Percentiles rank a stretch among this genome's conserved stretches.
Conservation (phyloP, 805 yeast genomes). For the Starmera amethionina region DNA sequence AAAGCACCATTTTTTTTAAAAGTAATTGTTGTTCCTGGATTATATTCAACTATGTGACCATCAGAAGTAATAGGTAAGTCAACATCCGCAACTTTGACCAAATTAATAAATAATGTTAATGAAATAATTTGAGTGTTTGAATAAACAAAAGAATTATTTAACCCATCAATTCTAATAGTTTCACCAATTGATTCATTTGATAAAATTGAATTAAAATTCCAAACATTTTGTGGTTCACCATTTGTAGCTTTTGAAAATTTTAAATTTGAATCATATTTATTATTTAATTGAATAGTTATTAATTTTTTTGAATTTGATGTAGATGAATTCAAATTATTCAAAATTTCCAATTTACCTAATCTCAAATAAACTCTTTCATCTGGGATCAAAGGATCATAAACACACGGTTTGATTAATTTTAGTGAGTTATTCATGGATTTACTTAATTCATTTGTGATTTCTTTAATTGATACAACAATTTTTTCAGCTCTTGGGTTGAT, state of each 20-base stretch:
- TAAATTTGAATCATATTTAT: conserved; percentile 39
- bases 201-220: conserved; percentile 69
- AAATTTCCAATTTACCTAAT: conserved; percentile 38
- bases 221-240: conserved; percentile 36
- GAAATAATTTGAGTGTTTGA: conserved; percentile 43
- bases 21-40: conserved; percentile 36
- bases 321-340: conserved; percentile 6
- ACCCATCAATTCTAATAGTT: conserved; percentile 51
- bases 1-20: conserved; percentile 26
- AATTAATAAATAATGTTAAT: conserved; percentile 53
- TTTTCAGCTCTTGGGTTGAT: conserved; percentile 73
- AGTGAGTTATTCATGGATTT: conserved; percentile 34
- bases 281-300: conserved; percentile 39
- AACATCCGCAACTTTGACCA: conserved; percentile 51
- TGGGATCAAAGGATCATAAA: conserved; percentile 52
- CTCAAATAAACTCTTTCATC: conserved; percentile 53
- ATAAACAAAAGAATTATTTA: conserved; percentile 26
- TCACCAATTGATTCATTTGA: conserved; percentile 71
- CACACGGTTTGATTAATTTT: conserved; percentile 53
- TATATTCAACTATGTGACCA: conserved; percentile 37
- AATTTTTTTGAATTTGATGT: conserved; percentile 21
- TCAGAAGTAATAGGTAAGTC: conserved; percentile 38
- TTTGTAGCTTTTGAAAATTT: conserved; percentile 62
- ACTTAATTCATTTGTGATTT: conserved; percentile 42
- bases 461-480: conserved; percentile 62